These are phyloP conservation scores for Fusarium nematophilum DNA, from an alignment of 2,329 filamentous ascomycete species.

Conservation along the genomic window DNA sequence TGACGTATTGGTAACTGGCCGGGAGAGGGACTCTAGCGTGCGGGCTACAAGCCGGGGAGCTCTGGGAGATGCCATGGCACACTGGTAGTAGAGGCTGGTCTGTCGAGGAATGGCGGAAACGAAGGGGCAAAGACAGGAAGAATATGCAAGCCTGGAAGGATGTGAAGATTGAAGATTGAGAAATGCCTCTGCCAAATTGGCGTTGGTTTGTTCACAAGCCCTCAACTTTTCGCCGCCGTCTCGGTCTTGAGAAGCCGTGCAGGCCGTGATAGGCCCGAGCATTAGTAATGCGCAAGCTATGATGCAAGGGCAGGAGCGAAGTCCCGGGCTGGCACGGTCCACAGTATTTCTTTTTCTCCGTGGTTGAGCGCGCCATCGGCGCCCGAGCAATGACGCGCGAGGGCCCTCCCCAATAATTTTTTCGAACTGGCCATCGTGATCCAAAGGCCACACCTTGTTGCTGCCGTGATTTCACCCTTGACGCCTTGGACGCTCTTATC, in stretches of 20 bases:
- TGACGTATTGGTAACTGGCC: constrained; percentile 35
- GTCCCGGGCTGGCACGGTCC: constrained; percentile 22
- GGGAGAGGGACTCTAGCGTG: constrained; percentile 38
- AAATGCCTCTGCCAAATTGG: constrained; percentile 21
- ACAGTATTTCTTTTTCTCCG: constrained; percentile 3
- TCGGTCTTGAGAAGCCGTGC: constrained; percentile 27
- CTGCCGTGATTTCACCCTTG: too few relatives aligned
- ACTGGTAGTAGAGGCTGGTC: not conserved
- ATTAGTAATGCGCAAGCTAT: constrained; percentile 51
- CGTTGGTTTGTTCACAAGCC: constrained; percentile 32
- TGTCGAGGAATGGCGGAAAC: not conserved
- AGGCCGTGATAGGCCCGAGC: constrained; percentile 41
- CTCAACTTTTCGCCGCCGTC: constrained; percentile 45
- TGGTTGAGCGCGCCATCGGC: constrained; percentile 12
- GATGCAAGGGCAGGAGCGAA: constrained; percentile 42
- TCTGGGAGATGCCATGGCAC: constrained; percentile 42
- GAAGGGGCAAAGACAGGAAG: not conserved
- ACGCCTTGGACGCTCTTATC: not conserved
- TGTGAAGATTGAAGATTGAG: not conserved
- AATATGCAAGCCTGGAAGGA: not conserved
- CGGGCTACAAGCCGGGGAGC: constrained; percentile 39
- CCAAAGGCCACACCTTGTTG: too few relatives aligned
- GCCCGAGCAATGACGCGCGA: constrained; percentile 35
- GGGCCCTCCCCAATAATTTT: constrained; percentile 7
- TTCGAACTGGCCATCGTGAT: too few relatives aligned